Base-by-base conservation (phyloP, 108 stramenopile genomes). In the Pseudonitzschia delicatissima region DNA sequence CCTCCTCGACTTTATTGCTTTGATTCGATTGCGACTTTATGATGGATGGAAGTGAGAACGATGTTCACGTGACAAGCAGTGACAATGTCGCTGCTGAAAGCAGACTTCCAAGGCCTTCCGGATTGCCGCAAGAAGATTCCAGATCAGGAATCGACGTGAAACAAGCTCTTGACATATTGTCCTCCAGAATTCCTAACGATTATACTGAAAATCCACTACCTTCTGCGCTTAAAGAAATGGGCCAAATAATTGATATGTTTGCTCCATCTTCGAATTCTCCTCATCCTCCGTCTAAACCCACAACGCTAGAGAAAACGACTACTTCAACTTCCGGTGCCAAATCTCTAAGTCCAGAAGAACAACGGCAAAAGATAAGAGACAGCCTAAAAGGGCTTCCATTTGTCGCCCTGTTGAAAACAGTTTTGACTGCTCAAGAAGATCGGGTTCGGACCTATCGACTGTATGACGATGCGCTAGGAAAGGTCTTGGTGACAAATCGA, bases 81-180 rank as follows among this genome's bases (percentile, higher is more conserved):
- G 42, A n/a, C 42, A 6, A 44, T 44, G 7, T 7, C 42, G 42
- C 42, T 13, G n/a, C 6, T 7, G 42, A n/a, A 13, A 44, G 2
- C 6, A 44, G 2, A 13, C 13, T n/a, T 7, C 1, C 42, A 44
- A 13, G 11, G 37, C 37, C 37, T 11, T 39, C 37, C 6, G 6
- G 8, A 39, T 8, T 39, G 6, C 8, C 11, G 37, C 8, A n/a
- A 44, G 6, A 44, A 44, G 42, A 44, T 44, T 44, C 42, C 1
- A 3, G 2, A 44, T n/a, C 23, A 4, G 92, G 85, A 12, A 93
- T 93, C 57, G 76, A 82, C 61, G 85, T 93, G 57, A 64, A 66
- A 28, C 67, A 87, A 57, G 92, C 92, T 29, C 48, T 93, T 23
- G 67, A 80, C 5, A 91, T 93, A 21, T 71, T 93, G 17, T 87